Evolutionary conservation across 192 early-diverging fungal species (phyloP), one percentile per base, ranked within the genome.

Genomic region (Backusella australiensis): DNA sequence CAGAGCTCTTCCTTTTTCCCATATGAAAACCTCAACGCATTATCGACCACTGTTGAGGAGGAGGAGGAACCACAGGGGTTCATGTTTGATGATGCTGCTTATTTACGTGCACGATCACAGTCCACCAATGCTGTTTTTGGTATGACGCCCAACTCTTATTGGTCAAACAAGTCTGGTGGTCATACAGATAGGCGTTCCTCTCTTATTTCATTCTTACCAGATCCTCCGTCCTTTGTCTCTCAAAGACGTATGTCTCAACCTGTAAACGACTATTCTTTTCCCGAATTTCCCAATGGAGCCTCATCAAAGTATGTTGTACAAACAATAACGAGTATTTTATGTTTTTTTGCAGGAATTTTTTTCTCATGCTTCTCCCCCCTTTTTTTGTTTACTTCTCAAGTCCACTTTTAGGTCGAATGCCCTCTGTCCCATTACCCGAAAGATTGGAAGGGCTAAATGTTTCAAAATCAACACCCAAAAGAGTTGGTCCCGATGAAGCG

Each of bases 161-260:
- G 53, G 36, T 34, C 36, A 41, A 38, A 39, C 36, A 59, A 15
- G 26, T 15, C 23, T 23, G 39, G 26, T 21, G 32, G 36, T 36
- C 66, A 26, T 67, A 67, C 29, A 35, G 34, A 38, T 69, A 69
- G 68, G 38, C 68, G 68, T 17, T 69, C 68, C n/a, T 69, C 68
- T 2, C 35, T 69, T 69, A 23, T 69, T 14, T 69, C 68, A 7
- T 69, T 69, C 36, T 69, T 69, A 69, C 38, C 68, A 46, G 75
- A 80, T 26, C 90, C 90, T 75, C 89, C 87, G 21, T 88, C 90
- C 8, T 87, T 87, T 21, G 87, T 86, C 21, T 86, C 90, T 49
- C 91, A 86, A 69, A 88, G 68, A 39, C 36, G 68, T 41, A 69
- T 69, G 68, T 69, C 68, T 36, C 68, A 69, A 41, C 68, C 68